Evolutionary conservation across 179 eudicot genomes (phyloP).

Genomic region (Amaranthus tricolor): DNA sequence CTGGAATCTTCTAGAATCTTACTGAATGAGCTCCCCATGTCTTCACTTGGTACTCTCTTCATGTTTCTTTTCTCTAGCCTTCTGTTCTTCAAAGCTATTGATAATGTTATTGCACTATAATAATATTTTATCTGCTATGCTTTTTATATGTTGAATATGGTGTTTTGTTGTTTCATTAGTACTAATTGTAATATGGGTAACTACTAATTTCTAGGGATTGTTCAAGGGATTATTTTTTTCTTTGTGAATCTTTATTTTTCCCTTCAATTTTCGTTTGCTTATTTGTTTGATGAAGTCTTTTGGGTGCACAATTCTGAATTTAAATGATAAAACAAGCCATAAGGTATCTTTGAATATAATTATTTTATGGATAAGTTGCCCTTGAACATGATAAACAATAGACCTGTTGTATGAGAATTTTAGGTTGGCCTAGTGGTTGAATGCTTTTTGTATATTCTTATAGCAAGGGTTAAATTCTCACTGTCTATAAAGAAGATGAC

Average conservation of each 20-base stretch:
- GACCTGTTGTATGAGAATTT: not conserved
- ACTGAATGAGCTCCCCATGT: constrained; percentile 85
- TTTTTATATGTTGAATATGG: not conserved
- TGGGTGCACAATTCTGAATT: not conserved
- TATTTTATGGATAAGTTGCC: not conserved
- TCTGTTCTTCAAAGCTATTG: not conserved
- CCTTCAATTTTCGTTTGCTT: no score
- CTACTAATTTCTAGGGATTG: not conserved
- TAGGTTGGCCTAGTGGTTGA: no score
- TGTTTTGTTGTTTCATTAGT: not conserved
- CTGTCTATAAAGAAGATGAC: no score
- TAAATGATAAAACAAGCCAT: not conserved
- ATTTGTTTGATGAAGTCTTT: no score
- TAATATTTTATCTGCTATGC: not conserved
- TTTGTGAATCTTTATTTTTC: no score
- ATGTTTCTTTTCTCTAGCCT: not conserved
- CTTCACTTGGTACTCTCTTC: constrained; percentile 59
- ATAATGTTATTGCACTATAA: not conserved
- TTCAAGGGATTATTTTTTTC: not conserved
- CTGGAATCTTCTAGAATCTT: constrained; percentile 23
- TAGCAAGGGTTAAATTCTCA: no score
- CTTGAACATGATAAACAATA: no score
- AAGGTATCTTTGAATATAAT: not conserved
- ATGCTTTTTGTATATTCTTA: no score
- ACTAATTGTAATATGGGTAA: not conserved